phyloP scores from a whole-genome alignment of 345 rosid genomes.

The Aegle marmelos region DNA sequence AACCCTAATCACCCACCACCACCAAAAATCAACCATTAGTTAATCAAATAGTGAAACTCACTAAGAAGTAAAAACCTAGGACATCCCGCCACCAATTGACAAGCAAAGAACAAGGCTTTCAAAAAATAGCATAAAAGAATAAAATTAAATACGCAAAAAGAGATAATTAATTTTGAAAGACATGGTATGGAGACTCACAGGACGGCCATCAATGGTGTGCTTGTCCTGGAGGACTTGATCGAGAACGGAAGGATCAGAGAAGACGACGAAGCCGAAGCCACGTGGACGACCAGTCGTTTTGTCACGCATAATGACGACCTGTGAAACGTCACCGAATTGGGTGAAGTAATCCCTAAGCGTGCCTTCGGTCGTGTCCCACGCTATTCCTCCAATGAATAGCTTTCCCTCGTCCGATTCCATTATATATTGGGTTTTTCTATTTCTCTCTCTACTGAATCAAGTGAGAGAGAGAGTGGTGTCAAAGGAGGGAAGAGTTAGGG shows the following conservation, averaged over 20 bases:
- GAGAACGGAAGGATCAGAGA: conserved; percentile 46
- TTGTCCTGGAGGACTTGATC: conserved; percentile 49
- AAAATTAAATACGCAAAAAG: too few relatives aligned
- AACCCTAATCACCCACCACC: background rate
- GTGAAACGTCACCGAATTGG: conserved; percentile 47
- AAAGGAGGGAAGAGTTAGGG: background rate
- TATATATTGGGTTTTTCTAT: background rate
- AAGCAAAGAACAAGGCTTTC: background rate
- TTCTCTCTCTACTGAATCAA: conserved; percentile 4
- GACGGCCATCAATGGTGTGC: conserved; percentile 57
- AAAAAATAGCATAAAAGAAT: background rate
- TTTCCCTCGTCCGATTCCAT: conserved; percentile 71
- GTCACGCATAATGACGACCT: conserved; percentile 50
- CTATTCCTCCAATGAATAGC: conserved; percentile 63
- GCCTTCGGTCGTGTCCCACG: conserved; percentile 65
- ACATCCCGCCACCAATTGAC: background rate
- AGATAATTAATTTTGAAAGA: too few relatives aligned
- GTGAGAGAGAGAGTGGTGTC: background rate
- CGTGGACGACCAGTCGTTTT: conserved; percentile 57
- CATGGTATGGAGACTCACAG: conserved; percentile 22
- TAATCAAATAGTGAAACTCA: background rate
- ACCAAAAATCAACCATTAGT: background rate
- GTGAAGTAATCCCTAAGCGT: conserved; percentile 44
- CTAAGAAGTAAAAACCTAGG: background rate
- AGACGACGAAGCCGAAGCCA: conserved; percentile 60